phyloP scores from a whole-genome alignment of 148 eudicot species.

The Polygonum aviculare region DNA sequence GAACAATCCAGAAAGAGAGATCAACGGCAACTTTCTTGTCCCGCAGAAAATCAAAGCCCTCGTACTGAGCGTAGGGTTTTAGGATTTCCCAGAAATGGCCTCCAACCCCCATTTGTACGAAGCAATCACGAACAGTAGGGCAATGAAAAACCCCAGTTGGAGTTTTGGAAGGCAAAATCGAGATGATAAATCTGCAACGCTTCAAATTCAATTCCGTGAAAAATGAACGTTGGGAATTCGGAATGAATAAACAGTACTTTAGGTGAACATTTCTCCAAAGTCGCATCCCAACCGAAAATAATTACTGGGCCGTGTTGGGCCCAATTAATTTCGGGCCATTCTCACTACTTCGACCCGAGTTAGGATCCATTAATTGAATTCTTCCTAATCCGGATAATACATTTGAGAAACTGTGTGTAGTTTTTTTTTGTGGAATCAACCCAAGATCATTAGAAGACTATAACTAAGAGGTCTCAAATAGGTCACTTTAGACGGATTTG shows the following conservation, averaged over 20 bases:
- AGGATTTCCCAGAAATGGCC: slow-evolving; percentile 89
- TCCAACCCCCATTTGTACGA: slow-evolving; percentile 64
- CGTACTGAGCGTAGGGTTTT: slow-evolving; percentile 64
- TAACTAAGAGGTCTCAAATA: no score
- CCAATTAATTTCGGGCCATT: no score
- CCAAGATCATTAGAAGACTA: no score
- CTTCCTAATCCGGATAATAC: no score
- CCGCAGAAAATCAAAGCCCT: slow-evolving; percentile 70
- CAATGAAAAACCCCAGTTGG: not conserved
- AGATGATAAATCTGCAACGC: slow-evolving; percentile 1
- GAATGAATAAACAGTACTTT: not conserved
- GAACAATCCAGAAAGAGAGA: slow-evolving; percentile 92
- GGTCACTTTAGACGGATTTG: no score
- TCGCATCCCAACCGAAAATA: not conserved
- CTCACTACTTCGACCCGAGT: no score
- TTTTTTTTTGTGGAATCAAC: no score
- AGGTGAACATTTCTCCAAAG: not conserved
- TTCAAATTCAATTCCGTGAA: not conserved
- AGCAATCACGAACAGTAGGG: not conserved
- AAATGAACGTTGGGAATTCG: not conserved
- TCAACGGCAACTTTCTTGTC: slow-evolving; percentile 86
- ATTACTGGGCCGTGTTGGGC: not conserved
- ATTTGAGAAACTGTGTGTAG: no score
- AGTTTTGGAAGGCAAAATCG: not conserved
- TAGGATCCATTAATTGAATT: no score